These are phyloP conservation scores for Yarrowia sp. DNA, from an alignment of 805 yeast species.

Conservation along the genomic window DNA sequence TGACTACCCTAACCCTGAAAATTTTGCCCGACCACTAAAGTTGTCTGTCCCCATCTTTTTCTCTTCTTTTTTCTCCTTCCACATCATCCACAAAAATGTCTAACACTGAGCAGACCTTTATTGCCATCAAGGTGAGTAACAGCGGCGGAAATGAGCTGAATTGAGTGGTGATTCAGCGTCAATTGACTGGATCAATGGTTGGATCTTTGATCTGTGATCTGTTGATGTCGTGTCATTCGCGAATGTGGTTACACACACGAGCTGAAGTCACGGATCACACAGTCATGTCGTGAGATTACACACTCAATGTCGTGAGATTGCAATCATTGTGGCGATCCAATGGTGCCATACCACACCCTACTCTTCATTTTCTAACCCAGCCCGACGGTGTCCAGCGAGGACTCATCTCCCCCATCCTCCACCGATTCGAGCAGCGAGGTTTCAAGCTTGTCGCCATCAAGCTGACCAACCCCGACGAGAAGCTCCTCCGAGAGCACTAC, in stretches of 20 bases:
- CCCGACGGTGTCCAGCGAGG: constrained; percentile 99
- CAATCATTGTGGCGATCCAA: no score
- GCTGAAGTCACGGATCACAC: no score
- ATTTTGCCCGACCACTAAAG: constrained; percentile 11
- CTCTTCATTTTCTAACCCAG: constrained; percentile 45
- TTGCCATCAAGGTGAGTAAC: constrained; percentile 52
- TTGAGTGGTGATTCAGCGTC: neutral
- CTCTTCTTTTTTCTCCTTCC: constrained; percentile 7
- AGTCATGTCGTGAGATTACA: no score
- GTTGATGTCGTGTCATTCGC: neutral
- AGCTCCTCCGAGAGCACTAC: constrained; percentile 90
- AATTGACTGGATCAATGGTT: neutral
- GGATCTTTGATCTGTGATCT: neutral
- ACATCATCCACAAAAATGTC: constrained; percentile 38
- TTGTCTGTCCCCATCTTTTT: neutral
- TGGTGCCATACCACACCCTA: no score
- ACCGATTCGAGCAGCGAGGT: constrained; percentile 97
- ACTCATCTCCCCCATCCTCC: constrained; percentile 83
- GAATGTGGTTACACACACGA: neutral
- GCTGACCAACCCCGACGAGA: constrained; percentile 86
- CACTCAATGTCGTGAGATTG: no score
- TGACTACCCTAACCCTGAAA: constrained; percentile 31
- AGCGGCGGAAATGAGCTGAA: neutral
- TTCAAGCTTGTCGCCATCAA: constrained; percentile 96
- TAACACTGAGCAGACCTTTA: constrained; percentile 49